Base-by-base conservation (phyloP, 2,329 filamentous ascomycete genomes). In the Fusarium tanahbumbuense region DNA sequence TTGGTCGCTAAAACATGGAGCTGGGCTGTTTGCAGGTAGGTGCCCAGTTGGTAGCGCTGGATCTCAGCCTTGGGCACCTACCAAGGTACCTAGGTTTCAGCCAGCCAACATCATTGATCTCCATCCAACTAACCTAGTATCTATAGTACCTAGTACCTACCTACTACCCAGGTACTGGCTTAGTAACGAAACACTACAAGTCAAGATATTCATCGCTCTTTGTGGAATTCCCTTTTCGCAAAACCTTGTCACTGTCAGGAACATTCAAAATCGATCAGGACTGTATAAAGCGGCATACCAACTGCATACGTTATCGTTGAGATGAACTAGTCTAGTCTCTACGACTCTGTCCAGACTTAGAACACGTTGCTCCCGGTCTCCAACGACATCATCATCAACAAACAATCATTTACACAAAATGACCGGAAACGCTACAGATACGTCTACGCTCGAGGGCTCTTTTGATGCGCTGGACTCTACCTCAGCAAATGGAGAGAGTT, bases 391-490 rank as follows among this genome's bases (percentile, higher is more conserved):
- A 56, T 22, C 63, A 62, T 13, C 41, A 34, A 6, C 60, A 54
- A 28, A 47, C 6, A 37, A 11, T 37, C 53, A 42, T 56, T 30
- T 41, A 41, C 53, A 8, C 25, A 52, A 41, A 52, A 75, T 75
- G 75, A 70, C 74, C 11, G 69, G 69, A 50, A 77, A 78, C 20
- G 56, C 68, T 13, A 73, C 76, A 20, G 42, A 60, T 8, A 20
- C 56, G 40, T 53, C 56, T 16, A 45, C 60, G 9, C 12, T 59
- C 8, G 60, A 62, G n/a, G 72, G 72, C 42, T 68, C 70, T 32
- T 60, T 78, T 9, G 78, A 80, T 30, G 64, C 74, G 20, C 58
- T 79, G 41, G 78, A 79, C 28, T 70, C 77, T 18, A 79, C 77
- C 8, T 15, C 72, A 23, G 72, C 75, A 53, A 58, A 63, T 37